phyloP scores from a whole-genome alignment of 768 basidiomycete species.

The Gymnopilus junonius region DNA sequence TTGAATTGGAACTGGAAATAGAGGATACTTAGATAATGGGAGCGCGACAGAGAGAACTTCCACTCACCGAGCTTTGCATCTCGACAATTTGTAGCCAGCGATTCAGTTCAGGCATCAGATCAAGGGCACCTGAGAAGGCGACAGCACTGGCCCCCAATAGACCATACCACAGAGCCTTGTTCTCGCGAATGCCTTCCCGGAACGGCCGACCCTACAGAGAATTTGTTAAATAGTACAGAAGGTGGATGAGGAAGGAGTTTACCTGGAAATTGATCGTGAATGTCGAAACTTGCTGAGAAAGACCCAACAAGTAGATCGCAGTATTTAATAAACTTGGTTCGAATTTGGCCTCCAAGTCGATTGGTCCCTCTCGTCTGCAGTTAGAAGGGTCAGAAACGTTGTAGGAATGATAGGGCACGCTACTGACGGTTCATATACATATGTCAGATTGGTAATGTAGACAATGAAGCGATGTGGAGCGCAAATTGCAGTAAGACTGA shows the following conservation, averaged over 20 bases:
- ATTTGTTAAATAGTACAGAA: neutral
- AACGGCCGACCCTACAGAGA: slow-evolving; percentile 83
- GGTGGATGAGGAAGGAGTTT: slow-evolving; percentile 5
- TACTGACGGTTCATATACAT: slow-evolving; percentile 75
- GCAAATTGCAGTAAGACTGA: slow-evolving; percentile 94
- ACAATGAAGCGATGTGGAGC: slow-evolving; percentile 89
- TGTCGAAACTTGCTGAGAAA: slow-evolving; percentile 98
- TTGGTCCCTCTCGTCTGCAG: slow-evolving; percentile 60
- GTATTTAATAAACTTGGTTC: slow-evolving; percentile 95
- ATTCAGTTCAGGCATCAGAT: slow-evolving; percentile 94
- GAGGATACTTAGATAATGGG: neutral
- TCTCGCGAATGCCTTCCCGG: slow-evolving; percentile 97
- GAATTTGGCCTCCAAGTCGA: slow-evolving; percentile 96
- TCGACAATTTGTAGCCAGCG: slow-evolving; percentile 97
- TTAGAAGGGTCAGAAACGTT: slow-evolving; percentile 9
- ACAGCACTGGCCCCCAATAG: slow-evolving; percentile 88
- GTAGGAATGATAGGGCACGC: neutral
- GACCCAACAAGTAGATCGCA: slow-evolving; percentile 92
- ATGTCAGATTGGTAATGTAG: slow-evolving; percentile 90
- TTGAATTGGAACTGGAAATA: slow-evolving; percentile 75
- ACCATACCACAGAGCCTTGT: slow-evolving; percentile 91
- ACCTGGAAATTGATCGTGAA: slow-evolving; percentile 98
- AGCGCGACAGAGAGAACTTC: neutral
- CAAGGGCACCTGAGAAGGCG: slow-evolving; percentile 91
- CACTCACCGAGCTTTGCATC: slow-evolving; percentile 76